Base-by-base conservation (phyloP, 345 rosid species). In the Eucalyptus pauciflora region DNA sequence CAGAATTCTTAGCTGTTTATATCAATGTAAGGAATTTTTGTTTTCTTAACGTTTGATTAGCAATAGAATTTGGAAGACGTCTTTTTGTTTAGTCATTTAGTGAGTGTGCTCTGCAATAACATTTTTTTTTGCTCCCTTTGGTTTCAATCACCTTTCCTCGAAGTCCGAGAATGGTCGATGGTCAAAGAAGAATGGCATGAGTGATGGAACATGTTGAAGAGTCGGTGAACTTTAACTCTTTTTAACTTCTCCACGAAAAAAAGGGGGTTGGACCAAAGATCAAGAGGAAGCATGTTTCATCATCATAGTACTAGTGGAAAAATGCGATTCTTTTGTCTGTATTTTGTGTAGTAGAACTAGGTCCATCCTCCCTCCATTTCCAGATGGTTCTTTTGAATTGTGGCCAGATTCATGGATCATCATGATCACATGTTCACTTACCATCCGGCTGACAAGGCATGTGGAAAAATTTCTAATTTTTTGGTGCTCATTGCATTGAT, bases 1-100 rank as follows among this genome's bases (percentile, higher is more conserved):
- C 76, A 0, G 9, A 14, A 14, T n/a, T 64, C 20, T 64, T 7
- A 7, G 5, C 10, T n/a, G 4, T 71, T 64, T 71, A 5, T 10
- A 33, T 37, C 0, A 11, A 33, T 7, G 8, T 13, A 4, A 29
- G 7, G 20, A n/a, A n/a, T 64, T 14, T 14, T n/a, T 16, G 2
- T 1, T n/a, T 5, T 6, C 69, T 1, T 27, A 27, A 27, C 1
- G 1, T 60, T 31, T 67, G 79, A 69, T 71, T 10, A 37, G 46
- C 6, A 12, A 20, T 76, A 3, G 48, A 76, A 31, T 76, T 76
- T 5, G 15, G 27, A 76, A 18, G 46, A 18, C 4, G 18, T 33
- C 7, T 9, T 18, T 71, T 5, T 71, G 46, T 1, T 71, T 71
- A 11, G 24, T 76, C 0, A 18, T 41, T 76, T 37, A 10, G 43